phyloP scores from a whole-genome alignment of 1,284 basidiomycete species.

The Pseudozyma tsukubaensis region DNA sequence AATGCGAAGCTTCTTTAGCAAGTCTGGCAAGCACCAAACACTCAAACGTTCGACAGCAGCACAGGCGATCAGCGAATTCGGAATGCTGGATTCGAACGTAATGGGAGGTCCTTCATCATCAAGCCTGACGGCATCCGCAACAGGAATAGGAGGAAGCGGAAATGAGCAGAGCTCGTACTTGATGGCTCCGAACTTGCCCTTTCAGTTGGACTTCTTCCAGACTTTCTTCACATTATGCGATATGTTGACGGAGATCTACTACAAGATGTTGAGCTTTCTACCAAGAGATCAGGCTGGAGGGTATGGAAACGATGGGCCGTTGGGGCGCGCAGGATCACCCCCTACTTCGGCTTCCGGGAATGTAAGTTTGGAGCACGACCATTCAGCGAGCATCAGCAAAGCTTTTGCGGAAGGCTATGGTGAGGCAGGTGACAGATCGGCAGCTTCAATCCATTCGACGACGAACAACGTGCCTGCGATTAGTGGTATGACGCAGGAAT shows the following conservation, averaged over 20 bases:
- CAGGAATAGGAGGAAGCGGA: no score
- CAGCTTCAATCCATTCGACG: neutral
- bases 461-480: conserved; percentile 6
- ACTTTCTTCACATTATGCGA: conserved; percentile 60
- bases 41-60: conserved; percentile 36
- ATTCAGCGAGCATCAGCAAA: conserved; percentile 23
- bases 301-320: conserved; percentile 1
- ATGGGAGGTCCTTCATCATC: conserved; percentile 16
- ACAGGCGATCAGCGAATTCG: conserved; percentile 46
- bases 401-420: conserved; percentile 3
- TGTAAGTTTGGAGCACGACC: conserved; percentile 20
- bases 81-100: conserved; percentile 19
- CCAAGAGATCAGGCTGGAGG: conserved; percentile 12
- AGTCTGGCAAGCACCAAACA: conserved; percentile 31
- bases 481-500: conserved; percentile 39
- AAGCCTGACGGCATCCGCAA: conserved; percentile 1
- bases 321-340: conserved; percentile 17
- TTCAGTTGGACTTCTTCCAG: conserved; percentile 57
- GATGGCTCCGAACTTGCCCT: conserved; percentile 75
- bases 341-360: conserved; percentile 12
- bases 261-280: conserved; percentile 52
- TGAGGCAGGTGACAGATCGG: conserved; percentile 1
- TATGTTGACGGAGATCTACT: conserved; percentile 56
- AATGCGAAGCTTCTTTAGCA: conserved; percentile 52
- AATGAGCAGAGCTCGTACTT: conserved; percentile 77